phyloP scores from a whole-genome alignment of 2,329 filamentous ascomycete genomes.

The Trichophyton schoenleinii region DNA sequence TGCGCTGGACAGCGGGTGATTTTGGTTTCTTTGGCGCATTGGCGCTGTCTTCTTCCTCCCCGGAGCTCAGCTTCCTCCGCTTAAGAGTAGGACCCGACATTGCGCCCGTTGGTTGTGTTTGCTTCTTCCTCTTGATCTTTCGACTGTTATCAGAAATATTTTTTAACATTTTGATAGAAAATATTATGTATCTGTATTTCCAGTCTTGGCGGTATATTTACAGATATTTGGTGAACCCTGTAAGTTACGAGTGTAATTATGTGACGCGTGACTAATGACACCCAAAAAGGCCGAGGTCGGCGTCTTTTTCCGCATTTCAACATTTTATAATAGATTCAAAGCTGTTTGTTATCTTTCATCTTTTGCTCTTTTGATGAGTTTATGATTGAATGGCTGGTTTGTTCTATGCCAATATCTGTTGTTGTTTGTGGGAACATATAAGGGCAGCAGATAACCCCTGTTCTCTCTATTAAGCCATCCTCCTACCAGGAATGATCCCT shows the following conservation, averaged over 20 bases:
- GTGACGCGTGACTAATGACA: neutral
- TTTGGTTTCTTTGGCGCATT: constrained; percentile 15
- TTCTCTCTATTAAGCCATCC: neutral
- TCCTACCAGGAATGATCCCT: neutral
- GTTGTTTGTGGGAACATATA: neutral
- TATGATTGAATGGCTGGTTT: neutral
- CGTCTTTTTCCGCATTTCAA: neutral
- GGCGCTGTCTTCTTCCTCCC: constrained; percentile 14
- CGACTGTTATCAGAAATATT: neutral
- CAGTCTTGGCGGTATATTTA: neutral
- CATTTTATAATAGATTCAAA: neutral
- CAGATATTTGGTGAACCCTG: too few relatives aligned
- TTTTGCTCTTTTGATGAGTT: neutral
- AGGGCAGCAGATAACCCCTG: neutral
- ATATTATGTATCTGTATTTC: neutral
- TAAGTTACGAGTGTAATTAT: neutral
- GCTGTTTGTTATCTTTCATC: neutral
- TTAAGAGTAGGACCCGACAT: constrained; percentile 31
- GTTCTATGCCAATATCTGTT: neutral
- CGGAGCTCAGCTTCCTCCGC: constrained; percentile 37
- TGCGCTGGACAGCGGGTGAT: neutral
- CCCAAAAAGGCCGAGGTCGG: neutral
- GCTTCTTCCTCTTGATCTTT: neutral
- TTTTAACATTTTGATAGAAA: neutral
- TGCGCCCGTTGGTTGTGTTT: constrained; percentile 3